Evolutionary conservation across 345 rosid species (phyloP).

Genomic region (Syzygium aqueum): DNA sequence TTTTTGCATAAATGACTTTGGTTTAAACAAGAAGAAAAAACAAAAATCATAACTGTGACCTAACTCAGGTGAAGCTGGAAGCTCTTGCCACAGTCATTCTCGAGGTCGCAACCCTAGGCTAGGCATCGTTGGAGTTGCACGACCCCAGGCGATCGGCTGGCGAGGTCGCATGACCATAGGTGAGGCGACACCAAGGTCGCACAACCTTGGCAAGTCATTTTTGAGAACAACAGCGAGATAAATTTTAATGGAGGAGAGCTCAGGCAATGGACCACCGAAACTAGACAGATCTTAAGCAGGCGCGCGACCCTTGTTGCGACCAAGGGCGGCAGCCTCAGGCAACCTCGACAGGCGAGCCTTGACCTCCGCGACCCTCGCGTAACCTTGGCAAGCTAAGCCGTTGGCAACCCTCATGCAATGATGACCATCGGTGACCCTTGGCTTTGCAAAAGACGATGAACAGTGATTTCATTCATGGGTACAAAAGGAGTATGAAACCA

Average conservation of each 20-base stretch:
- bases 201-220: neutral
- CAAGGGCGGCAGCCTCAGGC: neutral
- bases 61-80: neutral
- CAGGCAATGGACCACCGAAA: fast-evolving
- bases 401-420: neutral
- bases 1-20: neutral
- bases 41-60: neutral
- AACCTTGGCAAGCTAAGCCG: fast-evolving
- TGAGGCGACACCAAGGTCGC: neutral
- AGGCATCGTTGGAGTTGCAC: neutral
- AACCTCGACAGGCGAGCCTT: fast-evolving
- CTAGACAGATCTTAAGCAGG: neutral
- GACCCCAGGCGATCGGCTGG: neutral
- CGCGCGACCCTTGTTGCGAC: fast-evolving
- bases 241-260: neutral
- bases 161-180: neutral
- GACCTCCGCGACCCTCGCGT: neutral
- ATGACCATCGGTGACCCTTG: neutral
- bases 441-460: neutral
- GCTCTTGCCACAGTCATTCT: neutral
- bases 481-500: neutral
- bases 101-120: too few species aligned
- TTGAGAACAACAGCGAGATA: neutral
- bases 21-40: too few species aligned
- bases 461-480: neutral